phyloP scores from a whole-genome alignment of 2,329 filamentous ascomycete genomes.

The Triangularia verruculosa region DNA sequence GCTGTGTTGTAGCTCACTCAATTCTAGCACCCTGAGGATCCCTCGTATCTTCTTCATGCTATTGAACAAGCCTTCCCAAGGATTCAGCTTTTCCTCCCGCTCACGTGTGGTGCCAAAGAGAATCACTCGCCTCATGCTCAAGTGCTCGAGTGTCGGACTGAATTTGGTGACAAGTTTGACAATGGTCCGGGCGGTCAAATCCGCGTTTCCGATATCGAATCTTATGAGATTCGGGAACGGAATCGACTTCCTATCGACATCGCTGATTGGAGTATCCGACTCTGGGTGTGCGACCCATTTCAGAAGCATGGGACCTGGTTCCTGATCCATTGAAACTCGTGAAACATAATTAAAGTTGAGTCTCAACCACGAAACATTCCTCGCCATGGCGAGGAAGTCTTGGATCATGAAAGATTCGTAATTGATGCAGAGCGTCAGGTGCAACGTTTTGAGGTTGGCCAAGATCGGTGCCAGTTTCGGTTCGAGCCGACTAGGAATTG shows the following conservation, averaged over 20 bases:
- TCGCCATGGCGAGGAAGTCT: constrained; percentile 39
- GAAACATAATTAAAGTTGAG: constrained; percentile 43
- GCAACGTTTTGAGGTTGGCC: constrained; percentile 43
- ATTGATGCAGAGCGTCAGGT: constrained; percentile 33
- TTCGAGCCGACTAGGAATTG: constrained; percentile 41
- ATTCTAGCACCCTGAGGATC: constrained; percentile 10
- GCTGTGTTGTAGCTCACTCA: constrained; percentile 12
- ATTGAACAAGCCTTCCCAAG: constrained; percentile 42
- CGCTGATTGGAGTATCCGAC: background rate
- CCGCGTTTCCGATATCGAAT: constrained; percentile 44
- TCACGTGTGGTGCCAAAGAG: constrained; percentile 20
- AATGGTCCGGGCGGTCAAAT: constrained; percentile 31
- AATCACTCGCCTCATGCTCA: constrained; percentile 47
- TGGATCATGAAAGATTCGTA: constrained; percentile 11
- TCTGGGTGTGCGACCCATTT: constrained; percentile 35
- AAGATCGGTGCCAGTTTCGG: constrained; percentile 41
- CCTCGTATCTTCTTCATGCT: constrained; percentile 27
- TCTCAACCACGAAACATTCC: constrained; percentile 50
- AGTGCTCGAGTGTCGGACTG: constrained; percentile 39
- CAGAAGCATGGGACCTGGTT: constrained; percentile 33
- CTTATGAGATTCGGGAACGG: constrained; percentile 36
- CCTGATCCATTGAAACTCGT: background rate
- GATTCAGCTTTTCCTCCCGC: constrained; percentile 27
- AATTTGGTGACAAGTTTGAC: constrained; percentile 41
- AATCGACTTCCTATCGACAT: constrained; percentile 23